Evolutionary conservation across 202 grass and related monocot species (phyloP), one percentile per base, ranked within the genome.

Genomic region (Schoenoplectus triqueter): DNA sequence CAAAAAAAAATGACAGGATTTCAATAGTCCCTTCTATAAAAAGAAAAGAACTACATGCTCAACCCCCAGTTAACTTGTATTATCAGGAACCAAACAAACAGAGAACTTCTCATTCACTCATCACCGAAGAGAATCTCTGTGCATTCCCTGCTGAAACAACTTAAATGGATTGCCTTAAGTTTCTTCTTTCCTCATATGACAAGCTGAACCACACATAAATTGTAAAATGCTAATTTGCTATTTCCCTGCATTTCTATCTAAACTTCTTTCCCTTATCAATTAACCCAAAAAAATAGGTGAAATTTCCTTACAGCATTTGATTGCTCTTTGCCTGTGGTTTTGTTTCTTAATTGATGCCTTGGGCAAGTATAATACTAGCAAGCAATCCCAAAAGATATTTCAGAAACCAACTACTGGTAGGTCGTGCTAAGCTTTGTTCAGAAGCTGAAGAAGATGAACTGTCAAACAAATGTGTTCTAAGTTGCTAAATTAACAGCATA

Each of bases 391-490:
- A 13, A 41, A 83, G 63, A 51, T 4, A 44, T 39, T 56, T 56
- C 6, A 40, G 44, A 13, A 83, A 50, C 63, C 62, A 69, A 47
- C 20, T 83, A 69, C 13, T 83, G 11, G 42, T 83, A 5, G 6
- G 11, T 18, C 2, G 18, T 56, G 64, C 64, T 11, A 40, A 49
- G 80, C 80, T 70, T 83, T 69, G 64, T 52, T 54, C 80, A 13
- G 80, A 64, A 65, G 9, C 60, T 40, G 48, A 66, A 66, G 79
- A 14, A 50, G 60, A 81, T 3, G 62, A 10, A 66, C 64, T 56
- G 61, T 69, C 80, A 68, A 57, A 57, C 1, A 55, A 69, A 22
- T 73, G 1, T 18, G 52, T 52, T 0, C 5, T 21, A 74, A 75
- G 19, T 75, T 22, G 20, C 8, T 2, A 75, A 75, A 51, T 73